Percentiles rank a stretch among this genome's conserved stretches.
Conservation (phyloP, 345 rosid genomes). For the Aurinia saxatilis region DNA sequence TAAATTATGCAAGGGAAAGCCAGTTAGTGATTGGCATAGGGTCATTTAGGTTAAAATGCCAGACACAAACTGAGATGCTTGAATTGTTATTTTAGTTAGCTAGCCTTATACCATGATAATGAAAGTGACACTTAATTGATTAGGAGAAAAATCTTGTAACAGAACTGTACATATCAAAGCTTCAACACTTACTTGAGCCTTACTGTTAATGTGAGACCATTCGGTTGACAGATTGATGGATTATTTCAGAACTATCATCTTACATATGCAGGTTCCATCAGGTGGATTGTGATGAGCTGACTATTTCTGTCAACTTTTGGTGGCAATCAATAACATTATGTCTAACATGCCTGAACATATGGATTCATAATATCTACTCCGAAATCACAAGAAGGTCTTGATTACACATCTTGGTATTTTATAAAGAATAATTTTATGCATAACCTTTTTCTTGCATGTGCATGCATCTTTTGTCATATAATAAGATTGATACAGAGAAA, state of each 20-base stretch:
- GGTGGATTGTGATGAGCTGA: constrained; percentile 75
- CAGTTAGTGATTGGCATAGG: no score
- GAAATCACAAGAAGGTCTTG: constrained; percentile 62
- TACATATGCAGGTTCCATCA: constrained; percentile 78
- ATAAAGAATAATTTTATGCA: neutral
- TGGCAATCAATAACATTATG: constrained; percentile 67
- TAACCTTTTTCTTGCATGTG: constrained; percentile 19
- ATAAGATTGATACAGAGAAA: constrained; percentile 75
- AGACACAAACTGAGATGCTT: constrained; percentile 1
- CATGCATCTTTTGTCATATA: constrained; percentile 12
- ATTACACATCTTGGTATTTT: constrained; percentile 5
- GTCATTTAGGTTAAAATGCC: neutral
- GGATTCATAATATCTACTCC: constrained; percentile 83
- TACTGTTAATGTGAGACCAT: neutral
- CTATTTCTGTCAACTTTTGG: constrained; percentile 84
- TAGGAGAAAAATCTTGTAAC: neutral
- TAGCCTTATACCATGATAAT: constrained; percentile 2
- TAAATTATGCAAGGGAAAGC: no score
- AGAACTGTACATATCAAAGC: neutral
- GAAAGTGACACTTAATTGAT: neutral
- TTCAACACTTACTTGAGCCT: neutral
- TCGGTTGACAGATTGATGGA: no score
- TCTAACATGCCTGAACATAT: constrained; percentile 64
- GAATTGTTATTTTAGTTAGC: neutral
- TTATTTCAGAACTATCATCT: no score